phyloP scores from a whole-genome alignment of 208 protist genomes.

The Trichomonas gallinae region DNA sequence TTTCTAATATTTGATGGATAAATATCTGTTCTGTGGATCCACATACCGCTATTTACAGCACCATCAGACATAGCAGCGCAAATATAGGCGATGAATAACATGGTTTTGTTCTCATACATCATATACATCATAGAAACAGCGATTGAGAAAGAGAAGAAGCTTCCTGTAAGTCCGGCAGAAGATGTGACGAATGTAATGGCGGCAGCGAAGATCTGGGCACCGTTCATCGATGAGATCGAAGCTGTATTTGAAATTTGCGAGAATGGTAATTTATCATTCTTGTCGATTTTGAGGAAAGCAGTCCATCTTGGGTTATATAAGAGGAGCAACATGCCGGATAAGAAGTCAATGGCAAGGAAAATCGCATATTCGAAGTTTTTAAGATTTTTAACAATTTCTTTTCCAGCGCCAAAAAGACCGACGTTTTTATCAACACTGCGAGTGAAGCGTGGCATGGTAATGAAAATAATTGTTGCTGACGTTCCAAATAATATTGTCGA shows the following conservation, averaged over 20 bases:
- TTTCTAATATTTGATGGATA: background rate
- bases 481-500: background rate
- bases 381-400: background rate
- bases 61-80: background rate
- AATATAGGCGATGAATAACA: background rate
- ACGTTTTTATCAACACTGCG: background rate
- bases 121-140: background rate
- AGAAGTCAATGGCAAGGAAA: background rate
- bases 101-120: background rate
- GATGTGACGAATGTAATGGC: background rate
- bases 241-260: background rate
- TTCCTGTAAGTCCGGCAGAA: background rate
- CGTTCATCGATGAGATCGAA: background rate
- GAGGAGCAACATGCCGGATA: background rate
- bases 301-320: background rate
- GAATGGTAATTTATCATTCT: background rate
- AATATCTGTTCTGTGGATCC: background rate
- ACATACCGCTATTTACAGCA: background rate
- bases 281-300: background rate
- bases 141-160: background rate
- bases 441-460: background rate
- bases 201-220: background rate
- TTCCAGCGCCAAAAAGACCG: background rate
- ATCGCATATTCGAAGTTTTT: background rate
- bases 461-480: background rate